Base-by-base conservation (phyloP, 306 rosid genomes). In the Abrus precatorius region DNA sequence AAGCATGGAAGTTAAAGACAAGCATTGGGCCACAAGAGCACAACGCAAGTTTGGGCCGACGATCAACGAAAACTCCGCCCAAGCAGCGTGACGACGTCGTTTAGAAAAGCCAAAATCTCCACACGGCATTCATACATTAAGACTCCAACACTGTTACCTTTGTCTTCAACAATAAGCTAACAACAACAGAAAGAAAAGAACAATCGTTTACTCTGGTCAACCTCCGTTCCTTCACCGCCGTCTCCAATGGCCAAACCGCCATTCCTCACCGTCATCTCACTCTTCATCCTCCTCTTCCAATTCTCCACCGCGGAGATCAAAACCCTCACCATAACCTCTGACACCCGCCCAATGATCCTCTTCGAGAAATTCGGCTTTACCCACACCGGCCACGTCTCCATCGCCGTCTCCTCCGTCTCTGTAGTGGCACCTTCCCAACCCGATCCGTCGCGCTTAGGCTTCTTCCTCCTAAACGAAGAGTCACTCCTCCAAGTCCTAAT, bases 341-440 rank as follows among this genome's bases (percentile, higher is more conserved):
- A 92, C 81, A 61, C 72, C 52, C 92, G 98, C 1, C 81, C 92
- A 30, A 91, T 92, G 98, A 92, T 94, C 77, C 90, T 89, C 1
- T 87, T 92, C 76, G 97, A 92, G 87, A 92, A 91, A 84, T 94
- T 94, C 82, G 98, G 98, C 0, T 94, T 94, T 94, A 91, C 98
- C 1, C 93, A 86, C 86, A 80, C 80, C 28, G 98, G 98, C n/a
- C 88, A 81, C 62, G 90, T 92, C 27, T 6, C 69, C 56, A 86
- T 94, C 73, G 43, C 90, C 33, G 97, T 92, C 41, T 74, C 83
- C 4, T 40, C 82, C 0, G 98, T 94, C 50, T 59, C 83, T 6
- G 94, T 92, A 1, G 41, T 79, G 1, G 89, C 83, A 0, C 1
- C 74, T 3, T 1, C 63, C 3, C 68, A 72, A 40, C 64, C 77